These are phyloP conservation scores for Ganoderma resinaceum DNA, from an alignment of 1,284 basidiomycete genomes.

Conservation along the genomic window DNA sequence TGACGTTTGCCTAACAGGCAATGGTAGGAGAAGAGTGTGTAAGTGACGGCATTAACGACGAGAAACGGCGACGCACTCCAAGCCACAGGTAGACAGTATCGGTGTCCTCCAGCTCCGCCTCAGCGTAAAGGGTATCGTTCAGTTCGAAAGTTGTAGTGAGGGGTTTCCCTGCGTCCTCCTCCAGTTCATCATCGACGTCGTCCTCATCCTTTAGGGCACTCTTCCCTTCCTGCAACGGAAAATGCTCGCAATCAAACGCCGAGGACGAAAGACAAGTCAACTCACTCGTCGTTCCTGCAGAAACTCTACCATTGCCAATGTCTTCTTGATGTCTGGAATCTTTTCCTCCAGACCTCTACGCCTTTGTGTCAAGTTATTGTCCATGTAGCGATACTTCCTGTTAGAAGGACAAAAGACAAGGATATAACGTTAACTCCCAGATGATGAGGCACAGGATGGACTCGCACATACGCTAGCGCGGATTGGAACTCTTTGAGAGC, in stretches of 20 bases:
- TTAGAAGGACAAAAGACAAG: constrained; percentile 20
- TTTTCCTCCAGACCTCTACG: constrained; percentile 88
- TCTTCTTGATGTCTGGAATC: constrained; percentile 97
- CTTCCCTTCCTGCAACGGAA: constrained; percentile 62
- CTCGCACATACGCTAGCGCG: constrained; percentile 81
- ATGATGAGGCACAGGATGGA: constrained; percentile 14
- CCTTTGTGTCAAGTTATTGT: constrained; percentile 84
- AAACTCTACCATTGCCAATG: constrained; percentile 88
- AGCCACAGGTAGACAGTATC: constrained; percentile 96
- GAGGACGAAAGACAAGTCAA: constrained; percentile 19
- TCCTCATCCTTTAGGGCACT: constrained; percentile 54
- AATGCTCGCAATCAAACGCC: background rate
- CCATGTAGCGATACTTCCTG: constrained; percentile 99
- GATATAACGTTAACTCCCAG: constrained; percentile 16
- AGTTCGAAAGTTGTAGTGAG: constrained; percentile 93
- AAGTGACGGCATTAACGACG: constrained; percentile 8
- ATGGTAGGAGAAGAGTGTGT: background rate
- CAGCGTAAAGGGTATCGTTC: constrained; percentile 94
- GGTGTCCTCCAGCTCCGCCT: constrained; percentile 87
- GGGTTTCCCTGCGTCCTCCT: constrained; percentile 58
- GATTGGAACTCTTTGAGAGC: constrained; percentile 90
- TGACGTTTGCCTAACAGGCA: constrained; percentile 89
- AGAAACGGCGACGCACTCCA: constrained; percentile 69
- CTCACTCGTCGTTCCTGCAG: constrained; percentile 76
- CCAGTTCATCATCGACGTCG: constrained; percentile 55